Base-by-base conservation (phyloP, 176 grass and related monocot genomes). In the Chloris gayana region DNA sequence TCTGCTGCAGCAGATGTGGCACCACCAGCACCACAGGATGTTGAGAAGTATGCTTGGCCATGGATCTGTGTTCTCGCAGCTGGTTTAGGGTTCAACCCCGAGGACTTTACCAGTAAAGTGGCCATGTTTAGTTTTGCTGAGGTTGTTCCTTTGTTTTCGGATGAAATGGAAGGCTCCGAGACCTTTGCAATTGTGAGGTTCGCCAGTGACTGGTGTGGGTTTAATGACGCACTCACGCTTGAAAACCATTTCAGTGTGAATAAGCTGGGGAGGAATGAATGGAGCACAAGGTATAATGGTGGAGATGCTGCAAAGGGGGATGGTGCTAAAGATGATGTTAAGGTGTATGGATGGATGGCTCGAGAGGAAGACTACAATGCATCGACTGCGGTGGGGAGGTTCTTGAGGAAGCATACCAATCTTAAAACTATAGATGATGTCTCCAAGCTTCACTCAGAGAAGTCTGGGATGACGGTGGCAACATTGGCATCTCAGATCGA, bases 311-410 rank as follows among this genome's bases (percentile, higher is more conserved):
- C 10, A 1, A 46, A 80, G 4, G 62, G 51, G 4, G 17, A 75
- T 17, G 73, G 37, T 11, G 3, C 22, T 4, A 17, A 38, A 31
- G 41, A 18, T 22, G 82, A 85, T 11, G 45, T 58, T n/a, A 85
- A 85, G 73, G 79, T 94, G 81, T 88, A 90, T 76, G 92, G 95
- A 38, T 98, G 95, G 92, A 75, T 94, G 35, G 92, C 92, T 0
- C 71, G 80, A 72, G 83, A 91, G 42, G 78, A 57, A 7, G 95
- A 98, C 37, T 98, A 88, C 37, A 89, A 78, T 38, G 42, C 67
- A 14, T 65, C 32, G 8, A 69, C 18, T 61, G 50, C 72, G 34
- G 77, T 94, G 7, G 89, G 85, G 27, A 85, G 90, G 67, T 82
- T 89, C 54, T 85, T 98, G 59, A 92, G 83, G 80, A 87, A 92